Base-by-base conservation (phyloP, 2,329 filamentous ascomycete genomes). In the Coniochaeta ligniaria region DNA sequence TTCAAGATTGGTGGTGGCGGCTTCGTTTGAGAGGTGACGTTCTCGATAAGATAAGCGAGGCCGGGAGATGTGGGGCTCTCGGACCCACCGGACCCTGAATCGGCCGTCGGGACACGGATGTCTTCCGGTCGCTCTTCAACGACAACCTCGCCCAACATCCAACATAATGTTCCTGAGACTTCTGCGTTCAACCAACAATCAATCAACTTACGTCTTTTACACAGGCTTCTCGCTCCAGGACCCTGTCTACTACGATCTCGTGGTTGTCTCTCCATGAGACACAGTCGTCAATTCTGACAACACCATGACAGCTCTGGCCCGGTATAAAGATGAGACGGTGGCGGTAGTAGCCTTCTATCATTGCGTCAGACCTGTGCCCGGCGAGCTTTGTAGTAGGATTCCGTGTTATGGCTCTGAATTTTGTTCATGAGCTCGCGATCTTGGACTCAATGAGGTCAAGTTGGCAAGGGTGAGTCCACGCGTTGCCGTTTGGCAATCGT, bases 11-110 rank as follows among this genome's bases (percentile, higher is more conserved):
- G 20, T 8, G 52, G 52, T 56, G 52, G 52, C 52, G 52, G 52
- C 28, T 33, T 28, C 20, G 6, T 3, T 9, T 12, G 20, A 26
- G 43, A 47, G 47, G 54, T 57, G 54, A 57, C 54, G 54, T 57
- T 38, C 54, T 57, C 35, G 54, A 57, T 57, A 38, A 57, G 54
- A 57, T 57, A 57, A 57, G 54, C 54, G 35, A 57, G n/a, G 54
- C 20, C 54, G 31, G 31, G 17, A 26, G 12, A 31, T 2, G 50
- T 55, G 50, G 50, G 50, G 17, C 50, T 9, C 7, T 24, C 11
- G 43, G n/a, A 47, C 43, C 43, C 43, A 41, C 38, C n/a, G 43
- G 43, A 24, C 43, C 43, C 43, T 47, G 41, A 3, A 43, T 22
- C 41, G 3, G 16, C 41, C 16, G n/a, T 9, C n/a, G 4, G 6